Evolutionary conservation across 176 grass and related monocot species (phyloP), one percentile per base, ranked within the genome.

Genomic region (Poa pratensis): DNA sequence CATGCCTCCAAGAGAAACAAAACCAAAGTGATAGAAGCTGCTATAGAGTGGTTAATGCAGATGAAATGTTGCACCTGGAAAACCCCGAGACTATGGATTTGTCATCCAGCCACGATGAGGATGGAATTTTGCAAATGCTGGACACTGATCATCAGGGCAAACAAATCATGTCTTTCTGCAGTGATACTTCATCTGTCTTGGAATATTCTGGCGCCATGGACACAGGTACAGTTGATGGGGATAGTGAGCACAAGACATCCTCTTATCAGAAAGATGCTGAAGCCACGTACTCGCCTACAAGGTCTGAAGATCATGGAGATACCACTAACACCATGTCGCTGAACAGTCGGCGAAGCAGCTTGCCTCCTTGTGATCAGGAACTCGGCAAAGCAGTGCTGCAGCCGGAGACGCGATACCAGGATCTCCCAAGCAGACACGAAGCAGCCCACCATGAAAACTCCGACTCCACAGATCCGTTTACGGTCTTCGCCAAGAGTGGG

Each of bases 171-270:
- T 13, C 35, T 15, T 77, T 73, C 9, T 82, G 48, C 17, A 62
- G 72, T 49, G 72, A 88, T 78, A 61, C 27, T 78, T 88, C 80
- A 15, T n/a, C 62, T 49, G 73, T 82, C 69, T 35, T 76, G 52
- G 80, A 77, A 12, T 78, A 77, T 77, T 60, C 69, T 64, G 20
- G 34, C 28, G 30, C 28, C 4, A 15, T 64, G 55, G 78, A 66
- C 16, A 75, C 63, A 22, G 10, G 28, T 71, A 16, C 52, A 69
- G 80, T 30, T 35, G 64, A 62, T 61, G 63, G 69, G 22, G 45
- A 13, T 20, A 64, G 43, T 78, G 74, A 79, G 30, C 45, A 79
- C 42, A 88, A 64, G 54, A 73, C 13, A 12, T 39, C 63, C 15
- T 75, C 7, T 30, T 45, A 79, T 55, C 28, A 65, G 53, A 73